Percentiles rank a stretch among this genome's conserved stretches.
phyloP scores from a whole-genome alignment of 148 eudicot species.

The Chenopodium album region DNA sequence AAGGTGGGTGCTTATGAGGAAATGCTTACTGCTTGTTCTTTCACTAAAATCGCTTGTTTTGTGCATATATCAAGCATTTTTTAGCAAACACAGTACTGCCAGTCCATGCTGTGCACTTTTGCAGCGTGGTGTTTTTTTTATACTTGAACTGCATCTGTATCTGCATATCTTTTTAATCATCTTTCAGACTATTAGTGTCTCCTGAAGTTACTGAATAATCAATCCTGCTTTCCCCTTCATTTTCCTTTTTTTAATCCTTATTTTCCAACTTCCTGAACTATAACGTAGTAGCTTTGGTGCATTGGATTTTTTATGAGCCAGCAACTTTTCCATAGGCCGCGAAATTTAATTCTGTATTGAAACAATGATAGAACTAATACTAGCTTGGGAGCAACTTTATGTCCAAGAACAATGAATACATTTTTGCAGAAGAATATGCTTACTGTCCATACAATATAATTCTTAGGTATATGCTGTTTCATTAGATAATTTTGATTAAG shows the following conservation, averaged over 20 bases:
- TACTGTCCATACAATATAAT: background rate
- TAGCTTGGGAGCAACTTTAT: background rate
- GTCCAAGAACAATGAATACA: background rate
- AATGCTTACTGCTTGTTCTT: background rate
- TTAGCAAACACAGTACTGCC: background rate
- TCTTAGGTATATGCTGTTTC: background rate
- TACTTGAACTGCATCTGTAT: background rate
- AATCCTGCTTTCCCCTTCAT: background rate
- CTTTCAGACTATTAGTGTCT: background rate
- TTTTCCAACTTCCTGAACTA: background rate
- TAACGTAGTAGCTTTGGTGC: background rate
- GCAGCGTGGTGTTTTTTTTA: background rate
- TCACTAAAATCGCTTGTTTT: background rate
- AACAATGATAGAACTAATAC: background rate
- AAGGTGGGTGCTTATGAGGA: slow-evolving; percentile 42
- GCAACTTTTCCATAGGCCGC: background rate
- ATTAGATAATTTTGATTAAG: background rate
- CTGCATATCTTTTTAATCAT: background rate
- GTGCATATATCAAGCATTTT: background rate
- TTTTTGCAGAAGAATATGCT: background rate
- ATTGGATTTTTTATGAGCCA: background rate
- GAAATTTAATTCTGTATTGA: background rate
- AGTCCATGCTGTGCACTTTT: background rate
- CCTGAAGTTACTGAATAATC: background rate
- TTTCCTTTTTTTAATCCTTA: background rate